Evolutionary conservation across 108 stramenopile genomes (phyloP), one percentile per base, ranked within the genome.

Genomic region (Nitzschia sp.): DNA sequence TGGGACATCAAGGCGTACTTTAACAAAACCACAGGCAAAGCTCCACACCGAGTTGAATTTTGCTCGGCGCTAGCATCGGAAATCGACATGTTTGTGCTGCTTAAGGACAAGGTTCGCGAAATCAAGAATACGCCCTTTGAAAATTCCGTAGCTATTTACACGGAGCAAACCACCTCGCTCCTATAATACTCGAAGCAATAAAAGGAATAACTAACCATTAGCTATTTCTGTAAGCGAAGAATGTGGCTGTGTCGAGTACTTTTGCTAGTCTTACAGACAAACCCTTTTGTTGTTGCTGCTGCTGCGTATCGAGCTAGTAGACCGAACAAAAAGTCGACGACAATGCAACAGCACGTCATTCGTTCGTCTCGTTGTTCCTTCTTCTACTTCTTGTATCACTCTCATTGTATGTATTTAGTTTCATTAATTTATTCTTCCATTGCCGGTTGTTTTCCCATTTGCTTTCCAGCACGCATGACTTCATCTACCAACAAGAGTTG

Each of bases 401-500:
- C n/a, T n/a, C n/a, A n/a, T n/a, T n/a, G n/a, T n/a, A n/a, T n/a
- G n/a, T n/a, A n/a, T n/a, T n/a, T n/a, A n/a, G n/a, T n/a, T n/a
- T n/a, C n/a, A 58, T 3, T 34, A 31, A 15, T 59, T 32, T 42
- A 62, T 46, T 70, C 69, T 21, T 77, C 76, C 64, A 65, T 64
- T 46, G 35, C 51, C 46, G 70, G 66, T 56, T 68, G 70, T 53
- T 64, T 93, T 9, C 98, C 98, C 97, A 97, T 97, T 81, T 95
- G 91, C 71, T 96, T 97, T 23, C 99, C 99, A 5, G 99, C 99
- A 57, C 95, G 85, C 95, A 99, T 97, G 32, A 99, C 98, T 75
- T 98, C 98, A 76, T 99, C 99, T 2, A 99, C 99, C 24, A 99
- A 83, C 48, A 99, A 76, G 49, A 99, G 71, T 84, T 99, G 99